Evolutionary conservation across 164 flowering plant species (phyloP).

Genomic region (Dillenia suffruticosa): DNA sequence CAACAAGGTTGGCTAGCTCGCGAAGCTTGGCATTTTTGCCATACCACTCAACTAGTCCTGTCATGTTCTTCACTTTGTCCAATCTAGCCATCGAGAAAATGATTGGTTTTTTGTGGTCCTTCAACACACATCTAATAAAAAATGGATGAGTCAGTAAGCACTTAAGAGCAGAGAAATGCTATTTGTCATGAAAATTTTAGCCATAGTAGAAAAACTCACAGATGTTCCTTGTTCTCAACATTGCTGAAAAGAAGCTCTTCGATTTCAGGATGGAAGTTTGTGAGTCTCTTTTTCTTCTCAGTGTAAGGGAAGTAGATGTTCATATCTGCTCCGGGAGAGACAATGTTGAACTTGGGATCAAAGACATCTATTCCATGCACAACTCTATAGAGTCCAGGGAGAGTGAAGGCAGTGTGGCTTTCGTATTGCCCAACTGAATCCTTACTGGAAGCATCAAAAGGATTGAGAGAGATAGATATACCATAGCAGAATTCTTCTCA

Average conservation of each 20-base stretch:
- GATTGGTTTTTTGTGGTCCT: conserved; percentile 39
- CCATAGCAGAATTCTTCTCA: background rate
- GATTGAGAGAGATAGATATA: no score
- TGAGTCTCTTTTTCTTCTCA: conserved; percentile 27
- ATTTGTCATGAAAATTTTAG: no score
- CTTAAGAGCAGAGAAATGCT: background rate
- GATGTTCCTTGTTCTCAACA: conserved; percentile 42
- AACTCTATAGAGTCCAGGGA: conserved; percentile 50
- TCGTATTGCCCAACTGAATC: conserved; percentile 50
- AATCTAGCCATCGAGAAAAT: conserved; percentile 59
- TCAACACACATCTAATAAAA: conserved; percentile 1
- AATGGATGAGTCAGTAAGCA: background rate
- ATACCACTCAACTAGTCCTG: conserved; percentile 44
- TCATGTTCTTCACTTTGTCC: conserved; percentile 44
- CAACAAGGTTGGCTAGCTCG: conserved; percentile 39
- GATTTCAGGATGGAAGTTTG: conserved; percentile 33
- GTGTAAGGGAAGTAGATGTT: conserved; percentile 44
- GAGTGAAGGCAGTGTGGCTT: conserved; percentile 45
- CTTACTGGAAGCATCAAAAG: conserved; percentile 25
- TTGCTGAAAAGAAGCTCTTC: conserved; percentile 38
- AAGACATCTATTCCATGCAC: conserved; percentile 50
- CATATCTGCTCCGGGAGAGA: conserved; percentile 55
- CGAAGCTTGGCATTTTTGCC: conserved; percentile 40
- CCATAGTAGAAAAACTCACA: conserved; percentile 21
- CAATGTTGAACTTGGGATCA: conserved; percentile 59